These are phyloP conservation scores for Xanthoconium separans DNA, from an alignment of 1,284 basidiomycete genomes.

Conservation along the genomic window DNA sequence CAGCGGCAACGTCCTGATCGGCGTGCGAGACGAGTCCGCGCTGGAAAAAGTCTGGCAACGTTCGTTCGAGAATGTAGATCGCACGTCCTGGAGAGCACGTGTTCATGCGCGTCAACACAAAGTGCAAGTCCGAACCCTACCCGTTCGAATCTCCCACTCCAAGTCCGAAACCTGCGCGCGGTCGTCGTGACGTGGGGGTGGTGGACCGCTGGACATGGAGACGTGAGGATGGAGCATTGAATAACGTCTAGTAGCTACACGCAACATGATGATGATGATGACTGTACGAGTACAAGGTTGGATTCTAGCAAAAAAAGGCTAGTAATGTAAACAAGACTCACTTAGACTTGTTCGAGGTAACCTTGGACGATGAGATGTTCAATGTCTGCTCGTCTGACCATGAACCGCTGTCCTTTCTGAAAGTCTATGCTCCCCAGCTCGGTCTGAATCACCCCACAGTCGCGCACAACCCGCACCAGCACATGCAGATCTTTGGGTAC, in stretches of 20 bases:
- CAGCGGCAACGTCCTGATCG: constrained; percentile 37
- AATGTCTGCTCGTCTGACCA: constrained; percentile 83
- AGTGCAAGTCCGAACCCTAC: constrained; percentile 34
- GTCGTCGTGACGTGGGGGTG: constrained; percentile 23
- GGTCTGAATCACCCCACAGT: constrained; percentile 88
- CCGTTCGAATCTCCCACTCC: constrained; percentile 69
- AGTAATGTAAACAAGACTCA: constrained; percentile 34
- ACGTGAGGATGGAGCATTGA: not conserved
- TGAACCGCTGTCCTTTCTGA: constrained; percentile 83
- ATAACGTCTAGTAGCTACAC: not conserved
- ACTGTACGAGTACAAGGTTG: not conserved
- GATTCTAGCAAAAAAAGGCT: constrained; percentile 28
- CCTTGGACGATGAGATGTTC: constrained; percentile 92
- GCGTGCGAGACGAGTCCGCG: constrained; percentile 61
- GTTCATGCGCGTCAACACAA: constrained; percentile 9
- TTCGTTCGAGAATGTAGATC: constrained; percentile 64
- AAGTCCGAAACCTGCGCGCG: constrained; percentile 35
- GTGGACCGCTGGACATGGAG: constrained; percentile 24
- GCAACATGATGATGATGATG: constrained; percentile 6
- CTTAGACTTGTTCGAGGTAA: constrained; percentile 75
- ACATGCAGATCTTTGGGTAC: constrained; percentile 85
- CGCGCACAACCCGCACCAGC: constrained; percentile 73
- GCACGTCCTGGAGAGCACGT: constrained; percentile 53
- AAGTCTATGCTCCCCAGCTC: constrained; percentile 88
- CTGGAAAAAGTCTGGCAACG: constrained; percentile 71